These are phyloP conservation scores for Penicillium robsamsonii DNA, from an alignment of 495 filamentous ascomycete species.

Conservation along the genomic window DNA sequence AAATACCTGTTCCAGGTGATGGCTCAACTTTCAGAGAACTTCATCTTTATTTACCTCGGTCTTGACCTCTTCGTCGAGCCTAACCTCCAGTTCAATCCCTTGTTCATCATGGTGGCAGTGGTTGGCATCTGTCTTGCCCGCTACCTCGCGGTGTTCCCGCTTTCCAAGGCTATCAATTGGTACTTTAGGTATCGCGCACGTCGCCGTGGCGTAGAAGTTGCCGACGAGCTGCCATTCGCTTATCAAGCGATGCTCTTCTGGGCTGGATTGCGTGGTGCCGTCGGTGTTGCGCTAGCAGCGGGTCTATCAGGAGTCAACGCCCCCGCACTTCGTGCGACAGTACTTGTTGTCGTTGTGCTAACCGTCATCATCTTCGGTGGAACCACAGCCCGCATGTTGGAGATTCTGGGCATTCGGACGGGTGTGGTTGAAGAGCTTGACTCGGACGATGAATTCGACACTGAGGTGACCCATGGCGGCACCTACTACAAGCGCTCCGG, in stretches of 20 bases:
- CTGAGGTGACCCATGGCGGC: conserved; percentile 74
- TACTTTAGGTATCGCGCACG: conserved; percentile 87
- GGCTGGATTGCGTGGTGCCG: conserved; percentile 93
- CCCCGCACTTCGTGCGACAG: conserved; percentile 79
- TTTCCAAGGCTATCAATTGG: conserved; percentile 89
- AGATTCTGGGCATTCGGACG: conserved; percentile 90
- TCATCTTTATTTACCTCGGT: conserved; percentile 98
- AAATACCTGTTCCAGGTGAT: conserved; percentile 97
- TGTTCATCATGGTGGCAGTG: conserved; percentile 92
- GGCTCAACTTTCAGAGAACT: conserved; percentile 95
- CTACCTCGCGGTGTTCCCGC: conserved; percentile 90
- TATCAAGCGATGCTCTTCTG: conserved; percentile 99
- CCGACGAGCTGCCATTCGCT: conserved; percentile 85
- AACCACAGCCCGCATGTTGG: conserved; percentile 97
- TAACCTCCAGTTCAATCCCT: conserved; percentile 83
- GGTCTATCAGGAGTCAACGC: conserved; percentile 75
- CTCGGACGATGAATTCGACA: conserved; percentile 97
- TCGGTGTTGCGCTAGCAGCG: conserved; percentile 94
- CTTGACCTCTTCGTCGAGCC: conserved; percentile 90
- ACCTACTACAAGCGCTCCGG: conserved; percentile 75
- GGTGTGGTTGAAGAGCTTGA: conserved; percentile 96
- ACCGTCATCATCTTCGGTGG: conserved; percentile 99
- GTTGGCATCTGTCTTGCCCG: conserved; percentile 87
- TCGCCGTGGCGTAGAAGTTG: conserved; percentile 71
- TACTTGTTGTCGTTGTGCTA: conserved; percentile 93